Evolutionary conservation across 257 asterid genomes (phyloP), one percentile per base, ranked within the genome.

Genomic region (Salvia hispanica): DNA sequence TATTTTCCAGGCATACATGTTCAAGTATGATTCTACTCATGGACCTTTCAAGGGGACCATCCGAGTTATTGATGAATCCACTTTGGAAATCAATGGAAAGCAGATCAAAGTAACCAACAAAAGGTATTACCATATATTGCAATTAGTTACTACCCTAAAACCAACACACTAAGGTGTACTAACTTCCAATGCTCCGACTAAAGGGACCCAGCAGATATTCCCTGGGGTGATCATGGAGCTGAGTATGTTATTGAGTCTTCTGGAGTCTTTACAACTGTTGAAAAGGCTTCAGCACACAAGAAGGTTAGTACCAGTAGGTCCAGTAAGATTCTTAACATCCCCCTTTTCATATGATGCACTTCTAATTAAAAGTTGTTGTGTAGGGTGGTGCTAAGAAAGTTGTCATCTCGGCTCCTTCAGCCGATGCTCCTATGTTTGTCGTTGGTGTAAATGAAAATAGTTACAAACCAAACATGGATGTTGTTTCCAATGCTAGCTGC

Each of bases 351-450:
- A 8, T 13, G 5, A 16, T 39, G 54, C 70, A 61, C 21, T 67
- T 13, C 72, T 70, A 62, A 67, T 45, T 21, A 51, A 65, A 54
- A 37, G 59, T 77, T 47, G 25, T 74, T 77, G 58, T 81, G 72
- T 67, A 94, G 99, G 98, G 96, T 79, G 99, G 99, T 72, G 98
- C 99, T 37, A 88, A 86, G 81, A 94, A 94, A 81, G 96, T 94
- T 42, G 79, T 94, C 21, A 91, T 94, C 77, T 94, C 99, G 50
- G 99, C 99, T 76, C 99, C 99, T 79, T 94, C 99, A 66, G 95
- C 90, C 13, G 99, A 94, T 82, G 99, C 99, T 43, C 99, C 99
- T 59, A 94, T 94, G 99, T 94, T 94, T 68, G 99, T 94, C 13
- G 96, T 94, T 72, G 99, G 99, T 56, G 99, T 94, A 33, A 94